A percentile compares a stretch with the other conserved stretches of the same genome.
These are phyloP conservation scores for Sclerospora graminicola DNA, from an alignment of 352 stramenopile genomes.

Conservation along the genomic window DNA sequence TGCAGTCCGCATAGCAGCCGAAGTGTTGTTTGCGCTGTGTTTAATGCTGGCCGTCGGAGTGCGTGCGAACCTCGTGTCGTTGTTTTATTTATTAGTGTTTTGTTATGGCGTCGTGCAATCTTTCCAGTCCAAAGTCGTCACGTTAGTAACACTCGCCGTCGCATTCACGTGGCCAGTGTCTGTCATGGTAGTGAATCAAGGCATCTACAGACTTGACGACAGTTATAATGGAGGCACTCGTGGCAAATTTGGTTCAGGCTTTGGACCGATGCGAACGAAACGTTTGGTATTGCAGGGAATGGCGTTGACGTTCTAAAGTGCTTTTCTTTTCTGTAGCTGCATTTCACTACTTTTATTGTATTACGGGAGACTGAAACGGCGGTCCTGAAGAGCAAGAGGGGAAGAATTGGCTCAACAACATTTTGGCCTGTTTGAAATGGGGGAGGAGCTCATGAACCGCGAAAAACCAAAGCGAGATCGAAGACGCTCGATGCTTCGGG, in stretches of 20 bases:
- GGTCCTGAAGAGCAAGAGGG: constrained; percentile 17
- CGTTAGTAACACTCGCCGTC: constrained; percentile 36
- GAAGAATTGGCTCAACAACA: constrained; percentile 19
- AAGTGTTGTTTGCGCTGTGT: constrained; percentile 39
- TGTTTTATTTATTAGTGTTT: constrained; percentile 60
- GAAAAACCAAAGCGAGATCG: constrained; percentile 17
- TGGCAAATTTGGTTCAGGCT: constrained; percentile 35
- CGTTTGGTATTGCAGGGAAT: constrained; percentile 39
- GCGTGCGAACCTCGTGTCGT: constrained; percentile 48
- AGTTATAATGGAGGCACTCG: constrained; percentile 8
- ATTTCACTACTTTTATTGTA: constrained; percentile 64
- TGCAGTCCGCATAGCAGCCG: constrained; percentile 11
- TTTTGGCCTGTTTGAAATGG: constrained; percentile 58
- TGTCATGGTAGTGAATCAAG: constrained; percentile 33
- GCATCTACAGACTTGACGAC: constrained; percentile 6
- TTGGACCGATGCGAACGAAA: constrained; percentile 27
- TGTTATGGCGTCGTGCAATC: constrained; percentile 51
- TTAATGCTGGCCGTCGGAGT: constrained; percentile 38
- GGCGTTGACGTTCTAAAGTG: constrained; percentile 53
- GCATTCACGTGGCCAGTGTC: constrained; percentile 29
- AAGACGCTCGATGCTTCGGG: constrained; percentile 17
- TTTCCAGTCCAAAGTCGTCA: constrained; percentile 42
- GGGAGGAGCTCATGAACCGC: constrained; percentile 26
- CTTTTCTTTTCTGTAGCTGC: constrained; percentile 36
- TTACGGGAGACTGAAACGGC: constrained; percentile 21